Conservation (phyloP, 208 protist species). For the Leishmania major region DNA sequence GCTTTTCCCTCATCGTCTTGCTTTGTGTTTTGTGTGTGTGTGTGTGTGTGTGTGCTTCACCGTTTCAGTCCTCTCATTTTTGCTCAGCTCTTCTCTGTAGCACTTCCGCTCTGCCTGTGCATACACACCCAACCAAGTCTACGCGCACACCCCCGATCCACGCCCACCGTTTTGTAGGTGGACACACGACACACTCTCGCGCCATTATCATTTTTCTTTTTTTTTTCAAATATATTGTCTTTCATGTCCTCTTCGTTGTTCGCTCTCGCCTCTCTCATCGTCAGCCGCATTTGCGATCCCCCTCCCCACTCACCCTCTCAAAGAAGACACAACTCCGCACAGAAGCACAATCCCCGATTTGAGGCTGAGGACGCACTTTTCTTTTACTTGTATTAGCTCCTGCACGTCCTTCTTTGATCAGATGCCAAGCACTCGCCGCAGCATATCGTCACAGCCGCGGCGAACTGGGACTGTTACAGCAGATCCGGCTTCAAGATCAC, state of each 20-base stretch:
- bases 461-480: background rate
- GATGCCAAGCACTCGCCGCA: slow-evolving; percentile 2
- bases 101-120: background rate
- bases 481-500: background rate
- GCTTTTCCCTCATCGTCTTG: background rate
- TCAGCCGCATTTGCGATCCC: background rate
- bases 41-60: background rate
- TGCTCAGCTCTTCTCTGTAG: background rate
- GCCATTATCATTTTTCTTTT: no score
- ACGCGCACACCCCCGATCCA: no score
- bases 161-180: background rate
- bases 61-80: background rate
- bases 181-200: background rate
- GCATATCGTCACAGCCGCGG: background rate
- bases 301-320: background rate
- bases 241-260: background rate
- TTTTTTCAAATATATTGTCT: no score
- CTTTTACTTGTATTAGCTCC: background rate
- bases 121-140: background rate
- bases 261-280: background rate
- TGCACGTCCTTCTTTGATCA: background rate
- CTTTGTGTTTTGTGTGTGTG: background rate
- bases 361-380: background rate
- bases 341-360: background rate
- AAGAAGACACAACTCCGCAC: background rate